Conservation (phyloP, 2,329 filamentous ascomycete species). For the Cladobotryum protrusum region DNA sequence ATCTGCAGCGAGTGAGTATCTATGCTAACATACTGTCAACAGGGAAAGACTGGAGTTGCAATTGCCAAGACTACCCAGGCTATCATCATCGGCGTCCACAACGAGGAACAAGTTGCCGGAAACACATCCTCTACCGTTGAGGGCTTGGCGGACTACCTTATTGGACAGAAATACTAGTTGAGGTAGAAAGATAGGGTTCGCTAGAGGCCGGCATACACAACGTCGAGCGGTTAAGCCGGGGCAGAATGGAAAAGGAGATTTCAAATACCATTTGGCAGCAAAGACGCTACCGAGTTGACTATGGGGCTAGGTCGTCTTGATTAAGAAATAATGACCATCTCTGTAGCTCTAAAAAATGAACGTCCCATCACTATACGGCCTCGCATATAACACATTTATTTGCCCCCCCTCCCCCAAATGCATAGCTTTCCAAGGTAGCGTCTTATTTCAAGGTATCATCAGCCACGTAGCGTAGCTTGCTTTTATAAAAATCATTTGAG, state of each 20-base stretch:
- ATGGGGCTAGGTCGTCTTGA: constrained; percentile 10
- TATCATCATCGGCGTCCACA: constrained; percentile 83
- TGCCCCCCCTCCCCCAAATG: constrained; percentile 17
- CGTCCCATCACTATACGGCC: constrained; percentile 16
- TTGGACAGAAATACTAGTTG: constrained; percentile 66
- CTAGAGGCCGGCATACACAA: constrained; percentile 1
- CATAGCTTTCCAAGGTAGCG: neutral
- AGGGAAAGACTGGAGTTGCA: constrained; percentile 73
- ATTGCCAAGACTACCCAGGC: constrained; percentile 84
- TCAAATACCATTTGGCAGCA: constrained; percentile 8
- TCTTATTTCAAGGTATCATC: too few species aligned
- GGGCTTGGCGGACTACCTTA: constrained; percentile 80
- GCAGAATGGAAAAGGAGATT: neutral
- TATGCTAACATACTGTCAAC: constrained; percentile 7
- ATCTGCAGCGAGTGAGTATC: neutral
- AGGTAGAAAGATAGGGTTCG: constrained; percentile 9
- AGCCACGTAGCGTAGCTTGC: too few species aligned
- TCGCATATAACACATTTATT: constrained; percentile 23
- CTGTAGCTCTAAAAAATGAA: neutral
- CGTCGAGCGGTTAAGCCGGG: neutral
- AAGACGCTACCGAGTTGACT: constrained; percentile 9
- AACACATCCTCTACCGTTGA: constrained; percentile 74
- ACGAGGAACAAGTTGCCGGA: constrained; percentile 64
- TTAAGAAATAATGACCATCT: constrained; percentile 7
- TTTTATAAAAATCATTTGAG: too few species aligned